Conservation (phyloP, 2,329 filamentous ascomycete species). For the Tolypocladium pustulatum region DNA sequence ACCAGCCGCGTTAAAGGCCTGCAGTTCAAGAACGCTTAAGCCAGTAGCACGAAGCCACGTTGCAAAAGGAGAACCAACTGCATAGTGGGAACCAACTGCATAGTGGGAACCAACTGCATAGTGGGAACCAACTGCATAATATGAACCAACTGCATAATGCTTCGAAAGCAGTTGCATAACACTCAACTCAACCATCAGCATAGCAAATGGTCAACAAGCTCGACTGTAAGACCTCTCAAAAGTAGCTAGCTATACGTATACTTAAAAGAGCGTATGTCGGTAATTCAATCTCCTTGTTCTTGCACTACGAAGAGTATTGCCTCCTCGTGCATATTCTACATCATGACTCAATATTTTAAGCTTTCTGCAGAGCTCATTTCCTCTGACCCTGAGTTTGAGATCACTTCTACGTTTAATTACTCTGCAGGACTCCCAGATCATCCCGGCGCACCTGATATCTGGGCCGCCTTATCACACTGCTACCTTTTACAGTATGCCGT, state of each 20-base stretch:
- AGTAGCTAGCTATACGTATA: background rate
- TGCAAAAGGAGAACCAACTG: background rate
- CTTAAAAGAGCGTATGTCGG: background rate
- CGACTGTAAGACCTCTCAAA: background rate
- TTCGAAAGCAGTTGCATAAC: too few relatives aligned
- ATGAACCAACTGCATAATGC: too few relatives aligned
- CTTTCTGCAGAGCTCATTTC: background rate
- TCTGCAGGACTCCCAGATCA: background rate
- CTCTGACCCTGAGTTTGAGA: background rate
- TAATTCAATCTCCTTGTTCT: background rate
- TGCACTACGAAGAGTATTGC: background rate
- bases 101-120: too few relatives aligned
- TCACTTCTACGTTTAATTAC: background rate
- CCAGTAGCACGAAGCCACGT: background rate
- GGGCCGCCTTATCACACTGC: background rate
- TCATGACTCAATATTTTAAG: background rate
- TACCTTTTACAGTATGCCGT: background rate
- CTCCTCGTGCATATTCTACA: background rate
- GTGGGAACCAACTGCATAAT: too few relatives aligned
- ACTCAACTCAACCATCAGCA: too few relatives aligned
- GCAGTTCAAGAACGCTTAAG: background rate
- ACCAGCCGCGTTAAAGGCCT: background rate
- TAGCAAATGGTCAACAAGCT: background rate
- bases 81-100: too few relatives aligned
- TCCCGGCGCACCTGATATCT: background rate